phyloP scores from a whole-genome alignment of 2,329 filamentous ascomycete species.

The Ophiostoma novo-ulmi region DNA sequence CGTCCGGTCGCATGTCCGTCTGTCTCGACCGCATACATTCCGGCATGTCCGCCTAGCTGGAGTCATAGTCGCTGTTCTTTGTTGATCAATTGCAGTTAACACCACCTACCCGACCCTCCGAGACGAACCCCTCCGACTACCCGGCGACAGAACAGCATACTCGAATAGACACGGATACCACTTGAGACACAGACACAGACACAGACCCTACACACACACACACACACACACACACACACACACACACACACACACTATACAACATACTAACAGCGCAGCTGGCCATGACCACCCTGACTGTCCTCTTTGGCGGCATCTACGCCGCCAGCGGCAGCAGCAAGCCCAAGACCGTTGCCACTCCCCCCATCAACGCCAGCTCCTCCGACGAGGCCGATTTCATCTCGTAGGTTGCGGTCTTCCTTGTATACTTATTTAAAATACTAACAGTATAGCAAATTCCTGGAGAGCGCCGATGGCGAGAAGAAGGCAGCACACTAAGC shows the following conservation, averaged over 20 bases:
- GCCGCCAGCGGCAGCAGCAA: constrained; percentile 44
- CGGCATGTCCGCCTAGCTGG: no score
- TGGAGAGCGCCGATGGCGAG: constrained; percentile 41
- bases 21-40: no score
- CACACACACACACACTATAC: not conserved
- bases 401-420: constrained; percentile 42
- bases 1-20: not conserved
- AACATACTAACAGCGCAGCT: constrained; percentile 38
- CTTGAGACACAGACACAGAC: not conserved
- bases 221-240: not conserved
- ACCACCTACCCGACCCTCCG: not conserved
- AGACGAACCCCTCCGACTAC: not conserved
- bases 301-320: constrained; percentile 48
- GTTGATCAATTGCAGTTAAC: not conserved
- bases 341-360: constrained; percentile 39
- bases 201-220: not conserved
- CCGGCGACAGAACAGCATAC: not conserved
- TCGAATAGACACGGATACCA: not conserved
- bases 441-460: constrained; percentile 41
- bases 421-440: not conserved
- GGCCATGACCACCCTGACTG: constrained; percentile 51
- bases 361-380: constrained; percentile 58
- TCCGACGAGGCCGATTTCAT: constrained; percentile 61
- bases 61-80: not conserved
- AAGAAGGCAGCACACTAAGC: constrained; percentile 27